Base-by-base conservation (phyloP, 495 filamentous ascomycete genomes). In the Hypoxylon fuscum region DNA sequence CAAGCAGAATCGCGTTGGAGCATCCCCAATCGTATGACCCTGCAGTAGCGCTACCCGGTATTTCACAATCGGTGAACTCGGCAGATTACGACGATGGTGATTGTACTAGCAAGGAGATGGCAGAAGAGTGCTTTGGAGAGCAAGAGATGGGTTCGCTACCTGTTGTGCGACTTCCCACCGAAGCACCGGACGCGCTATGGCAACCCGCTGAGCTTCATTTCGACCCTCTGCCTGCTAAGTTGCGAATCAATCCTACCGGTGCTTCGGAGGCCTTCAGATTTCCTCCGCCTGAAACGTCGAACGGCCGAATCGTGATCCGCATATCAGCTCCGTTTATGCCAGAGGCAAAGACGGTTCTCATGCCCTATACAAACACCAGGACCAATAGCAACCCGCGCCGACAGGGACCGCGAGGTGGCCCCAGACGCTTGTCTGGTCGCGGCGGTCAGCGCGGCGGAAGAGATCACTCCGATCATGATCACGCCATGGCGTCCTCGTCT, bases 71-170 rank as follows among this genome's bases (percentile, higher is more conserved):
- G 17, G 49, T 62, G n/a, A 58, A 38, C 27, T 46, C 55, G 23
- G 11, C 58, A 48, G 34, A 60, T 62, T 54, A 68, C 54, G 61
- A 70, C 22, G 37, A 73, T 69, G 23, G 56, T 68, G 20, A 81
- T 77, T 34, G 84, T 82, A 72, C 57, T 18, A 70, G 63, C 3
- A 87, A 83, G 59, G 84, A 84, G 20, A 87, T 89, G 64, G 88
- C 87, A 25, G 90, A 94, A 60, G 89, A 88, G 54, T 89, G 91
- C 62, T 92, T 94, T 52, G 90, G 92, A 57, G 89, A 93, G 68
- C 89, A 89, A 56, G 90, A 92, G 72, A 89, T 88, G 71, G 90
- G 89, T 3, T 92, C 89, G 37, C 72, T 90, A 17, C 90, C 90
- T 9, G 80, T 84, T 29, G 84, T 94, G 12, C 84, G 81, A 44